These are phyloP conservation scores for Byssothecium circinans DNA, from an alignment of 2,329 filamentous ascomycete genomes.

Conservation along the genomic window DNA sequence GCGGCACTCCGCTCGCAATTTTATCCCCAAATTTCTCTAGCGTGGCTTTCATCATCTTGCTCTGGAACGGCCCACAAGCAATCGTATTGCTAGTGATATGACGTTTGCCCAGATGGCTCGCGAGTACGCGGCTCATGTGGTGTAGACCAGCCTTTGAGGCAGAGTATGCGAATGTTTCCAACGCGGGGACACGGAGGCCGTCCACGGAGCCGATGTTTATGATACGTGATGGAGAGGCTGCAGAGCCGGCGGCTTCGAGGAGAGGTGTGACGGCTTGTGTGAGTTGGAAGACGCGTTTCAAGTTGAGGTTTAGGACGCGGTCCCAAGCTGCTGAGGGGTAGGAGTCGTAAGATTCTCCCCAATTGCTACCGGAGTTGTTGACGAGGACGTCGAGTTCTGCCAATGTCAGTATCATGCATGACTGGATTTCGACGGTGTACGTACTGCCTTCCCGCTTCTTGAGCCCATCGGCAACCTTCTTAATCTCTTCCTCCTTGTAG, in stretches of 20 bases:
- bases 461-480: constrained; percentile 60
- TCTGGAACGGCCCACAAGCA: constrained; percentile 71
- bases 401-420: constrained; percentile 13
- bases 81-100: constrained; percentile 68
- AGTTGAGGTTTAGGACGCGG: constrained; percentile 61
- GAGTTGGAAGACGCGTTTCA: constrained; percentile 67
- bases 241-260: constrained; percentile 55
- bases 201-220: constrained; percentile 69
- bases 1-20: constrained; percentile 63
- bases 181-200: constrained; percentile 60
- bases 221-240: constrained; percentile 56
- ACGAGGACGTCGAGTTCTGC: constrained; percentile 63
- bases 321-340: constrained; percentile 59
- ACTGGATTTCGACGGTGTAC: constrained; percentile 9
- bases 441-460: constrained; percentile 52
- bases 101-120: constrained; percentile 61
- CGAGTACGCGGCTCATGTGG: constrained; percentile 66
- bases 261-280: constrained; percentile 65
- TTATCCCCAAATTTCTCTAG: constrained; percentile 59
- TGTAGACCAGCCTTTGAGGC: constrained; percentile 65
- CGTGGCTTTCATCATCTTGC: constrained; percentile 74
- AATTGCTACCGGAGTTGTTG: constrained; percentile 68
- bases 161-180: constrained; percentile 63
- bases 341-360: constrained; percentile 62
- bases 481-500: constrained; percentile 62